A percentile compares a stretch with the other conserved stretches of the same genome.
Conservation (phyloP, 1,139 yeast species). For the Sugiyamaella sp. region DNA sequence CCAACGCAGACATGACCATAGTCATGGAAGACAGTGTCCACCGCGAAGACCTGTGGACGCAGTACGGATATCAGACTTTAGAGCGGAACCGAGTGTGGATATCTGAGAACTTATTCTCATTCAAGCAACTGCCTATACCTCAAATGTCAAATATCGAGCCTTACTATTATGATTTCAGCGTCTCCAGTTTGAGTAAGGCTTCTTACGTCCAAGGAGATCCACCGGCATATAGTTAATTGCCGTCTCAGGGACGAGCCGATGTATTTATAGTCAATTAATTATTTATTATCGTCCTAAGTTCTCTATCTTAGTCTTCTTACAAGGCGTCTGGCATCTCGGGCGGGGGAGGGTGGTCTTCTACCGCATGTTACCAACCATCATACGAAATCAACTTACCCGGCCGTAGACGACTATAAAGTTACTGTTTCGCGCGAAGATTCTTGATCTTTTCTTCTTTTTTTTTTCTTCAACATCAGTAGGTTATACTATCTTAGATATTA, state of each 20-base stretch:
- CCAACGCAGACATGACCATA: slow-evolving; percentile 2
- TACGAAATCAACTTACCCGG: slow-evolving; percentile 8
- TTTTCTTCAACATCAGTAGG: slow-evolving; percentile 38
- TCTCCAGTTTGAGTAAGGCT: slow-evolving; percentile 3
- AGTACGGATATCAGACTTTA: slow-evolving; percentile 1
- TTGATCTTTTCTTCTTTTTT: slow-evolving; percentile 17
- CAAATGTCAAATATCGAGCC: neutral
- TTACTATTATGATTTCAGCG: slow-evolving; percentile 5
- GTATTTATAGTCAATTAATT: slow-evolving; percentile 1
- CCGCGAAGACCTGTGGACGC: neutral
- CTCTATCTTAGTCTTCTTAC: too few relatives aligned
- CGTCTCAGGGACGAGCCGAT: too few relatives aligned
- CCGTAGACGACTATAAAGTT: neutral
- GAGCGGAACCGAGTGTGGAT: slow-evolving; percentile 7
- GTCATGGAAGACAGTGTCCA: neutral
- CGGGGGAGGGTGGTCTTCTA: too few relatives aligned
- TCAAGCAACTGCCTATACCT: slow-evolving; percentile 4
- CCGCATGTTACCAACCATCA: neutral
- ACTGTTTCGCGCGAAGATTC: neutral
- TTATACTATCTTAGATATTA: slow-evolving; percentile 38
- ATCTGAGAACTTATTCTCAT: slow-evolving; percentile 1
- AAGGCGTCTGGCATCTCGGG: too few relatives aligned
- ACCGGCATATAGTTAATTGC: slow-evolving; percentile 6
- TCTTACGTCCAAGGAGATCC: slow-evolving; percentile 5
- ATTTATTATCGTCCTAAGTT: too few relatives aligned